A percentile compares a stretch with the other conserved stretches of the same genome.
Evolutionary conservation across 306 rosid genomes (phyloP).

Genomic region (Vigna trinervia): DNA sequence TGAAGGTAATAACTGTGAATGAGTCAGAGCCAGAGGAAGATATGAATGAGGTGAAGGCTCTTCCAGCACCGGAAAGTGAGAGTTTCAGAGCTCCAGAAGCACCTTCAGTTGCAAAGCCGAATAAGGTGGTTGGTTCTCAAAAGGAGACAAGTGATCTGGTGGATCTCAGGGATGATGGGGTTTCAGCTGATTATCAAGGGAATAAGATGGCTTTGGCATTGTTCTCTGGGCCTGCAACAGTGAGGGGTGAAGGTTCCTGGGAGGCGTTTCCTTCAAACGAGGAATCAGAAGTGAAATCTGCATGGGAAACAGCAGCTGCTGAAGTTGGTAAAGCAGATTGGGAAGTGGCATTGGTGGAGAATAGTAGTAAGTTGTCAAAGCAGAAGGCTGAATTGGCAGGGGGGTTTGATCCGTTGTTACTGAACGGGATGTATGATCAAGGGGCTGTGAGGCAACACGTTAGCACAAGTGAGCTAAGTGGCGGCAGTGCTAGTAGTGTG

Average conservation of each 20-base stretch:
- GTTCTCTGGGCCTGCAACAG: constrained; percentile 59
- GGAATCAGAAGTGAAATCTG: constrained; percentile 72
- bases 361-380: constrained; percentile 61
- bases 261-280: constrained; percentile 71
- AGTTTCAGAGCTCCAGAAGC: constrained; percentile 52
- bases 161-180: constrained; percentile 65
- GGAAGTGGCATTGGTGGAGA: constrained; percentile 86
- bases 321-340: constrained; percentile 81
- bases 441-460: constrained; percentile 83
- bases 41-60: constrained; percentile 73
- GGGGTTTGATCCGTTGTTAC: constrained; percentile 74
- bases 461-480: constrained; percentile 57
- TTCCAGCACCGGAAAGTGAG: constrained; percentile 71
- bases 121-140: constrained; percentile 36
- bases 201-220: constrained; percentile 78
- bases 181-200: constrained; percentile 83
- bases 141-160: constrained; percentile 67
- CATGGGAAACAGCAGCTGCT: constrained; percentile 83
- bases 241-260: constrained; percentile 72
- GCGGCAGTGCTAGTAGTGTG: constrained; percentile 89
- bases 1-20: constrained; percentile 39
- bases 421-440: constrained; percentile 94
- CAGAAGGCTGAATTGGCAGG: constrained; percentile 82
- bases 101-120: constrained; percentile 32
- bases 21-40: constrained; percentile 39